A percentile compares a stretch with the other conserved stretches of the same genome.
phyloP scores from a whole-genome alignment of 805 yeast genomes.

The Hanseniaspora singularis region DNA sequence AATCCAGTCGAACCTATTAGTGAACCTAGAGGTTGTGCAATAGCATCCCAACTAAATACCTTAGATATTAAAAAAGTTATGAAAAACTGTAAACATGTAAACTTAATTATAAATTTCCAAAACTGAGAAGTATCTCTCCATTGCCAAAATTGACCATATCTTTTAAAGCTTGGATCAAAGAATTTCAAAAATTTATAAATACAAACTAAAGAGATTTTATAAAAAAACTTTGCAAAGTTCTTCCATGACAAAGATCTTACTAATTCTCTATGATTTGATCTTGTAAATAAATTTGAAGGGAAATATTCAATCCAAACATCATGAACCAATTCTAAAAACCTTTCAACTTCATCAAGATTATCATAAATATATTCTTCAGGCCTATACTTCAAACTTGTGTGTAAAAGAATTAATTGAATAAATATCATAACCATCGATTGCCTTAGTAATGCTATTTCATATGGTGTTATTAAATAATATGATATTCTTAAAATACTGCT shows the following conservation, averaged over 20 bases:
- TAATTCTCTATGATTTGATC: slow-evolving; percentile 25
- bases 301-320: slow-evolving; percentile 29
- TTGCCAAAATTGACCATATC: slow-evolving; percentile 73
- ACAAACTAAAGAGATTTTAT: slow-evolving; percentile 23
- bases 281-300: slow-evolving; percentile 23
- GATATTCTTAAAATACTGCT: slow-evolving; percentile 62
- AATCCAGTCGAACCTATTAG: slow-evolving; percentile 52
- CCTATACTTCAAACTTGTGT: slow-evolving; percentile 50
- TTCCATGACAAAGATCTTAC: slow-evolving; percentile 21
- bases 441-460: slow-evolving; percentile 62
- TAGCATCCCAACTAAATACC: slow-evolving; percentile 32
- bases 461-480: slow-evolving; percentile 69
- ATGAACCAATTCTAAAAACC: slow-evolving; percentile 24
- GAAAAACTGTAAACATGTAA: slow-evolving; percentile 32
- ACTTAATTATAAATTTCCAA: slow-evolving; percentile 50
- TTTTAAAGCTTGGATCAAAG: slow-evolving; percentile 56
- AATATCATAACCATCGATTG: slow-evolving; percentile 79
- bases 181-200: slow-evolving; percentile 38
- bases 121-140: slow-evolving; percentile 52
- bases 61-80: slow-evolving; percentile 26
- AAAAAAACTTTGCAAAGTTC: slow-evolving; percentile 20
- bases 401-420: slow-evolving; percentile 56
- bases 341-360: slow-evolving; percentile 29
- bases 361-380: slow-evolving; percentile 34
- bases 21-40: slow-evolving; percentile 42